Conservation (phyloP, 345 rosid genomes). For the Linum usitatissimum region DNA sequence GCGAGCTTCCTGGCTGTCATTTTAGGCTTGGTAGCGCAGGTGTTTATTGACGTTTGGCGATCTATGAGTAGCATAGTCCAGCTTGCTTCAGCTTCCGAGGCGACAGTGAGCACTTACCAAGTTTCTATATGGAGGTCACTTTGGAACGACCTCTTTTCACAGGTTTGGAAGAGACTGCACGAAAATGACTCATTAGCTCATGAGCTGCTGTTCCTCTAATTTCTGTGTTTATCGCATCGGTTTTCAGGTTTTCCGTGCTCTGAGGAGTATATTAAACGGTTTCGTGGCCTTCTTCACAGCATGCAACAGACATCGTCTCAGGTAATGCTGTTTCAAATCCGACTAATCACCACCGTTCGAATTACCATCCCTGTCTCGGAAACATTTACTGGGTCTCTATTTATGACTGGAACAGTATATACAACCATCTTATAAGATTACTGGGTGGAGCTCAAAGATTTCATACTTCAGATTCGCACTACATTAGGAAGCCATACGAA, state of each 20-base stretch:
- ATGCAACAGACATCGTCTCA: slow-evolving; percentile 97
- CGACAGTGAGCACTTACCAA: slow-evolving; percentile 47
- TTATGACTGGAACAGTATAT: slow-evolving; percentile 15
- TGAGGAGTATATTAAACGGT: slow-evolving; percentile 82
- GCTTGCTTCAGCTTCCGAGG: slow-evolving; percentile 55
- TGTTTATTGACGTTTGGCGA: slow-evolving; percentile 44
- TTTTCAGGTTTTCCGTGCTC: slow-evolving; percentile 81
- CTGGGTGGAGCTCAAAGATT: slow-evolving; percentile 13
- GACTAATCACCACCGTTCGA: too few relatives aligned
- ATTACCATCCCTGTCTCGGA: too few relatives aligned
- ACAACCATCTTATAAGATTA: slow-evolving; percentile 25
- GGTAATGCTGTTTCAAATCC: slow-evolving; percentile 30
- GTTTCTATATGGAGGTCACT: slow-evolving; percentile 84
- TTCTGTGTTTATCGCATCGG: slow-evolving; percentile 5
- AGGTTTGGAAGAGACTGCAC: slow-evolving; percentile 32
- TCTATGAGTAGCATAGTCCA: slow-evolving; percentile 38
- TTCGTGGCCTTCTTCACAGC: slow-evolving; percentile 78
- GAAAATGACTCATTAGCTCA: background rate
- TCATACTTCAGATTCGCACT: slow-evolving; percentile 8
- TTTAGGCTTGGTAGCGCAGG: slow-evolving; percentile 32
- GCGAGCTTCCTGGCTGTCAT: slow-evolving; percentile 34
- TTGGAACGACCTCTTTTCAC: slow-evolving; percentile 96
- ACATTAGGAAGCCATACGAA: slow-evolving; percentile 1
- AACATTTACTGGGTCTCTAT: background rate
- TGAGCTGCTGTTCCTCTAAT: slow-evolving; percentile 2